Evolutionary conservation across 2,329 filamentous ascomycete species (phyloP), one percentile per base, ranked within the genome.

Genomic region (Sporothrix luriei): DNA sequence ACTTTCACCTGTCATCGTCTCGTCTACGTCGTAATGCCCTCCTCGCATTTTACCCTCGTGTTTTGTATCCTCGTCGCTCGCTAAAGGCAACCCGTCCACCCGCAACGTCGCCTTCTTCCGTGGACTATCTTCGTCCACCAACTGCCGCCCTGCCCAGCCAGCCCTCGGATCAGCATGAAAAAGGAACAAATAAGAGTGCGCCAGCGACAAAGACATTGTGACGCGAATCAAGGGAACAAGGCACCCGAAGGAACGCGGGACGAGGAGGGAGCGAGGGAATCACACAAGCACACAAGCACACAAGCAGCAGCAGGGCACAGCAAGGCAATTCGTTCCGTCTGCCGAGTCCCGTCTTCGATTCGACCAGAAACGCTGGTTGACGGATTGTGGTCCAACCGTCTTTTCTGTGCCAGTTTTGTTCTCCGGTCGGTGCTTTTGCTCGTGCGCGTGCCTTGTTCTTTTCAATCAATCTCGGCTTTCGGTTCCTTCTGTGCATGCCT

Each of bases 341-440:
- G 65, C 49, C 51, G 65, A 57, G 51, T 55, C 65, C 65, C 51
- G 65, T 38, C 33, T 54, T 67, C 65, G 43, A 52, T 52, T 52
- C 26, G 10, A 33, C 14, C 38, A 62, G 51, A 40, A 40, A 62
- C 57, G 46, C 19, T 26, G 38, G 57, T 61, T 62, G 38, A 26
- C n/a, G 38, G 57, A 62, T 43, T 62, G 21, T 62, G 57, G 57
- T 62, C 57, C 38, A 46, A 38, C 57, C 57, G 57, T 26, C 38
- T 38, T 61, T 2, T 21, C 57, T 61, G 57, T 61, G 40, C 16
- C 7, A 33, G 54, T 29, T 59, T n/a, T 19, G 29, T 21, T 52
- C 49, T 52, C 49, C 49, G 49, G 49, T n/a, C 26, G 21, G 55
- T 43, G 46, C 43, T 46, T n/a, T 16, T 38, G 29, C 33, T 61